Conservation (phyloP, 2,329 filamentous ascomycete genomes). For the Pseudocercospora pini-densiflorae region DNA sequence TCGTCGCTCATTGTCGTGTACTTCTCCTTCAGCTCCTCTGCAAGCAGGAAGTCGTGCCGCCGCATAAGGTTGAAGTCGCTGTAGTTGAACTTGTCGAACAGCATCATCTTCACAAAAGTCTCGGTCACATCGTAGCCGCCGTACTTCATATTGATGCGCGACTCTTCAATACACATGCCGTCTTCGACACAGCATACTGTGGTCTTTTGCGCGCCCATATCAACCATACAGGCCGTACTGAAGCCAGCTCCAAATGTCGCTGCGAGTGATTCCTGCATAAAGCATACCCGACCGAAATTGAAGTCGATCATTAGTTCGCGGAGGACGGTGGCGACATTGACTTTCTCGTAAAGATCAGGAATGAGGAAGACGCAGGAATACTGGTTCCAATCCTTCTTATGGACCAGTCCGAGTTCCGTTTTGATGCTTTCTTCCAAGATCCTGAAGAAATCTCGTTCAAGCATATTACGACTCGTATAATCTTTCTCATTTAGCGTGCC, state of each 20-base stretch:
- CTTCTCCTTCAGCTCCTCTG: conserved; percentile 94
- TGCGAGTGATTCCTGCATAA: conserved; percentile 94
- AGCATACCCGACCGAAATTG: conserved; percentile 85
- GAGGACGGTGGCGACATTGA: conserved; percentile 82
- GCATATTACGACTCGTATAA: conserved; percentile 76
- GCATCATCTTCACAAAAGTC: conserved; percentile 96
- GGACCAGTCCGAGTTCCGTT: conserved; percentile 77
- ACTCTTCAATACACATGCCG: conserved; percentile 92
- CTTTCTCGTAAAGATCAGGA: conserved; percentile 94
- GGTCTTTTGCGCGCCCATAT: conserved; percentile 96
- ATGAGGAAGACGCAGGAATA: conserved; percentile 98
- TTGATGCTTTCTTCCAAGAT: conserved; percentile 86
- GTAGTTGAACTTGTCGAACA: conserved; percentile 95
- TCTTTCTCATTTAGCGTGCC: conserved; percentile 91
- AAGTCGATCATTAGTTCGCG: conserved; percentile 88
- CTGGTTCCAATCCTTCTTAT: conserved; percentile 80
- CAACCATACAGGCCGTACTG: conserved; percentile 91
- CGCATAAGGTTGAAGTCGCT: conserved; percentile 88
- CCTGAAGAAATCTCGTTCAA: conserved; percentile 85
- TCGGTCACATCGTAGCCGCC: conserved; percentile 93
- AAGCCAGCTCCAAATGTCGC: conserved; percentile 95
- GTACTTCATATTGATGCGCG: conserved; percentile 91
- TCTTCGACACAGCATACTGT: conserved; percentile 97
- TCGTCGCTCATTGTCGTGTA: conserved; percentile 90
- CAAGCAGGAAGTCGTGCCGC: conserved; percentile 89